A percentile compares a stretch with the other conserved stretches of the same genome.
Conservation (phyloP, 805 yeast genomes). For the Lipomyces chichibuensis region DNA sequence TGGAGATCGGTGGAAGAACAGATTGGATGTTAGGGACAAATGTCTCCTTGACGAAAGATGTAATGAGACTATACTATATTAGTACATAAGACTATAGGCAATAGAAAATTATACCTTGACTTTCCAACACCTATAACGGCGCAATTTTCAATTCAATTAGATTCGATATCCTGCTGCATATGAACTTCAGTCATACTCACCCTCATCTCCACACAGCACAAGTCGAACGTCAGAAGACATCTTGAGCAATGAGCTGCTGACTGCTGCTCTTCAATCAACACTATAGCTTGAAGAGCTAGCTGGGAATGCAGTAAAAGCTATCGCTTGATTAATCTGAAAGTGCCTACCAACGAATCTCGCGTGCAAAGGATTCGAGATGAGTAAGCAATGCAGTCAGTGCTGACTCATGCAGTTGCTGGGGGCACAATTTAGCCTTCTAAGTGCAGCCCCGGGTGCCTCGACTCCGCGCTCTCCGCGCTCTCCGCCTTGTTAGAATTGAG, state of each 20-base stretch:
- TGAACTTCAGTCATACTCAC: constrained; percentile 26
- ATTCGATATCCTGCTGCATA: neutral
- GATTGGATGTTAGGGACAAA: constrained; percentile 77
- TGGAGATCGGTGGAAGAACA: constrained; percentile 79
- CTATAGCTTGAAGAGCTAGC: neutral
- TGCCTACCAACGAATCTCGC: neutral
- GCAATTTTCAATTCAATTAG: neutral
- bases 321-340: neutral
- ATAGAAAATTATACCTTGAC: constrained; percentile 27
- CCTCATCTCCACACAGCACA: constrained; percentile 84
- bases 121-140: constrained; percentile 35
- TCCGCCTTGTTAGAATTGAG: neutral
- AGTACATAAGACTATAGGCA: neutral
- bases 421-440: neutral
- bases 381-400: neutral
- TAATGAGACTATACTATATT: constrained; percentile 56
- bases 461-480: neutral
- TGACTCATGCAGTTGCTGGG: neutral
- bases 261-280: neutral
- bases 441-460: neutral
- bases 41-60: constrained; percentile 75
- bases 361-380: neutral
- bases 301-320: neutral
- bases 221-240: constrained; percentile 57
- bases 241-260: neutral